A percentile compares a stretch with the other conserved stretches of the same genome.
phyloP scores from a whole-genome alignment of 768 basidiomycete genomes.

The Clavulina sp. region DNA sequence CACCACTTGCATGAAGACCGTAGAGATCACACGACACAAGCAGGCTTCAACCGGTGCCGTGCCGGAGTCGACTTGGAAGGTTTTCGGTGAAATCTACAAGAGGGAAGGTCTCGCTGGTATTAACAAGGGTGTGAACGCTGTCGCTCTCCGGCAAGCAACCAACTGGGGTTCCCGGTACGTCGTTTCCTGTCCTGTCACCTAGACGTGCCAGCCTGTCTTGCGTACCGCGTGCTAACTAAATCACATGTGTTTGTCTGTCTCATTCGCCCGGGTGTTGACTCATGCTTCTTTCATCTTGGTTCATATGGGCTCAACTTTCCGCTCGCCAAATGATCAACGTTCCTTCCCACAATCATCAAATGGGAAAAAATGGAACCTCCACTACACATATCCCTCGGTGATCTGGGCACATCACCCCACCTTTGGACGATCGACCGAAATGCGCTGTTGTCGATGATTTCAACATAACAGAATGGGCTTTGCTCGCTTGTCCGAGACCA shows the following conservation, averaged over 20 bases:
- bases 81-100: conserved; percentile 88
- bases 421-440: conserved; percentile 7
- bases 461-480: conserved; percentile 86
- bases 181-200: not conserved
- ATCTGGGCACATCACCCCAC: no score
- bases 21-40: conserved; percentile 91
- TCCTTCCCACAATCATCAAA: no score
- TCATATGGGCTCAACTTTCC: no score
- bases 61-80: conserved; percentile 82
- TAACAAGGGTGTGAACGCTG: conserved; percentile 97
- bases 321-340: no score
- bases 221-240: not conserved
- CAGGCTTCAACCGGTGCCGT: conserved; percentile 68
- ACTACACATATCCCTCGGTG: no score
- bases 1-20: conserved; percentile 99
- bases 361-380: no score
- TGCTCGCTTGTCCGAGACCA: conserved; percentile 74
- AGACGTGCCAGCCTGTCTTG: not conserved
- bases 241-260: not conserved
- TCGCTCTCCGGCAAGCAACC: conserved; percentile 79
- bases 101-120: conserved; percentile 88
- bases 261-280: not conserved
- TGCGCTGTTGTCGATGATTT: conserved; percentile 6
- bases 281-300: no score
- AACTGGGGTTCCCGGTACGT: conserved; percentile 83